Evolutionary conservation across 2,329 filamentous ascomycete genomes (phyloP), one percentile per base, ranked within the genome.

Genomic region (Catunica adiposa): DNA sequence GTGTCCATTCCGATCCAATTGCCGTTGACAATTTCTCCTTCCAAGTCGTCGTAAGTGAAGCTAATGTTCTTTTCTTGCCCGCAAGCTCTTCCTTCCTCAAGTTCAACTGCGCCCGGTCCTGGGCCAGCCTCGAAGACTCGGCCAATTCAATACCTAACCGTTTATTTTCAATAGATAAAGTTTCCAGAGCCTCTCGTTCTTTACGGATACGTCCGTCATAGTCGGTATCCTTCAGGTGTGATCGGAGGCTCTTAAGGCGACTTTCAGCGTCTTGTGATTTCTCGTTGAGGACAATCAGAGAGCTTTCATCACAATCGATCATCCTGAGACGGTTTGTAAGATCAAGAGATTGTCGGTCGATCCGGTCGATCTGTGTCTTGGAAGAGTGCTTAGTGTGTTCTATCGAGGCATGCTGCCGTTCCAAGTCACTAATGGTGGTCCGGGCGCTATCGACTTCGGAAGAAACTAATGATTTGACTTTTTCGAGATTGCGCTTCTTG

Each of bases 291-390:
- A 86, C 73, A 25, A 85, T 84, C 66, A 87, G 86, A 31, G 79
- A 79, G 2, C 89, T 89, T 69, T 97, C 90, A 62, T 98, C 90
- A 29, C 89, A 76, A 37, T 84, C 77, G 56, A 98, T 83, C n/a
- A 73, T 72, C 62, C 83, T 76, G 31, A 88, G 72, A 31, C 84
- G 79, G 50, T 71, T 75, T 64, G 94, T 86, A 34, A 89, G 73
- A 1, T 71, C 69, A 2, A 69, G 69, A 5, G 83, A 79, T 55
- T 84, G 84, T 63, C 77, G 81, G 58, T 94, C 87, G 61, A 92
- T 89, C 4, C 74, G 69, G 0, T 73, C 71, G 58, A 94, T 88
- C 50, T 86, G 81, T 61, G 85, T 78, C 62, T 79, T 84, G 3
- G 87, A 80, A 48, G 77, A 79, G 23, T 84, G 76, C 56, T 89